phyloP scores from a whole-genome alignment of 495 filamentous ascomycete species.

The Bathelium albidoporum region DNA sequence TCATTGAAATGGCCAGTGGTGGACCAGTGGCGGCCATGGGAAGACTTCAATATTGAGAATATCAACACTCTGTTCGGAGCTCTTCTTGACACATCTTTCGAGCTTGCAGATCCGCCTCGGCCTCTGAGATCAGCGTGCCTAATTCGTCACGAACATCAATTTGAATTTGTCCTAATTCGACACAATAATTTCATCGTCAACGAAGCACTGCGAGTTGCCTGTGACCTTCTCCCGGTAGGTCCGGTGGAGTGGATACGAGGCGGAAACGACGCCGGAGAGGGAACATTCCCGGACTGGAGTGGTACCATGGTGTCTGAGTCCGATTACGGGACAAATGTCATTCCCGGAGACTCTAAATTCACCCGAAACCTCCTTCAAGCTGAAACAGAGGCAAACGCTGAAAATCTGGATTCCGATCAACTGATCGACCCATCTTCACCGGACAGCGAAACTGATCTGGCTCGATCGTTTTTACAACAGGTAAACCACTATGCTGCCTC shows the following conservation, averaged over 20 bases:
- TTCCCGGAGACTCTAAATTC: neutral
- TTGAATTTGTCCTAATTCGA: neutral
- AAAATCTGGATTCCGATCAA: neutral
- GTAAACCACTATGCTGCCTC: neutral
- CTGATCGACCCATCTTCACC: neutral
- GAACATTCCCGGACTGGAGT: neutral
- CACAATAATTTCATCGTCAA: neutral
- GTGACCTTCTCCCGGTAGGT: neutral
- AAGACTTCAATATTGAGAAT: neutral
- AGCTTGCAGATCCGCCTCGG: neutral
- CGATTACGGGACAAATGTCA: neutral
- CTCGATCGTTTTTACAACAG: neutral
- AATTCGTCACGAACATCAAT: neutral
- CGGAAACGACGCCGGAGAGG: neutral
- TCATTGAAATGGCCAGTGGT: neutral
- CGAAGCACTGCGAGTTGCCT: neutral
- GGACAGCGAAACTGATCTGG: neutral
- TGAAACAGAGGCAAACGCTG: neutral
- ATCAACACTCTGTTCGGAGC: neutral
- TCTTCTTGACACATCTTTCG: neutral
- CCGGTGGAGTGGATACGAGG: neutral
- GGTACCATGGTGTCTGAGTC: neutral
- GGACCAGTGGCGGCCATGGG: neutral
- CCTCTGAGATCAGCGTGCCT: neutral
- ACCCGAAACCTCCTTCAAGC: neutral